Base-by-base conservation (phyloP, 257 asterid species). In the Jasminum sambac region DNA sequence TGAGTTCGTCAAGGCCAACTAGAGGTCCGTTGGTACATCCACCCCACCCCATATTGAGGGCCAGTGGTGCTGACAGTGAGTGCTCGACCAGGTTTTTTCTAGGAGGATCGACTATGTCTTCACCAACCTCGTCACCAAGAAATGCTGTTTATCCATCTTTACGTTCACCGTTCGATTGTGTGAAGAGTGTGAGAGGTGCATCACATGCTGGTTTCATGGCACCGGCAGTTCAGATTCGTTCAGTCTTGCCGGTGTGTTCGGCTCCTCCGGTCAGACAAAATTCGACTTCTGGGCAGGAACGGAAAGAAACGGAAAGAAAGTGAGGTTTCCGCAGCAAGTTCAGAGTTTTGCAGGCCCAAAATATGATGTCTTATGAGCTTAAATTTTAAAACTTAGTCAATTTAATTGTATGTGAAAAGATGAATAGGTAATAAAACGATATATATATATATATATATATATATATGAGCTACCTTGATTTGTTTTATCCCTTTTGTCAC, bases 201-300 rank as follows among this genome's bases (percentile, higher is more conserved):
- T 63, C 26, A n/a, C 6, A 13, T 70, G 73, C 11, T 38, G 48
- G 46, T 58, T 72, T 69, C 78, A 74, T 24, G 8, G 90, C 86
- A 38, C 90, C 90, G 0, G 90, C 88, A 11, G 88, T 85, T 68
- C 90, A 85, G 62, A 75, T 85, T 5, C 81, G 90, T 70, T 85
- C 90, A 43, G 86, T 85, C 34, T 71, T 83, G 39, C 90, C 86
- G 46, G 86, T 85, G 2, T 83, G 88, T 19, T 83, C 90, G 11
- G 84, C 90, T 70, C 86, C 90, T 66, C 85, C 62, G 23, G 63
- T 19, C n/a, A 70, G 60, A 50, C 36, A 58, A 25, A 63, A 37
- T 21, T 57, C 74, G 36, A 46, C 66, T 61, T 23, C 24, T 16
- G 43, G 23, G 63, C 67, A 41, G 59, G 64, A 25, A 39, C 55